phyloP scores from a whole-genome alignment of 441 rosid species.

The Eruca vesicaria region DNA sequence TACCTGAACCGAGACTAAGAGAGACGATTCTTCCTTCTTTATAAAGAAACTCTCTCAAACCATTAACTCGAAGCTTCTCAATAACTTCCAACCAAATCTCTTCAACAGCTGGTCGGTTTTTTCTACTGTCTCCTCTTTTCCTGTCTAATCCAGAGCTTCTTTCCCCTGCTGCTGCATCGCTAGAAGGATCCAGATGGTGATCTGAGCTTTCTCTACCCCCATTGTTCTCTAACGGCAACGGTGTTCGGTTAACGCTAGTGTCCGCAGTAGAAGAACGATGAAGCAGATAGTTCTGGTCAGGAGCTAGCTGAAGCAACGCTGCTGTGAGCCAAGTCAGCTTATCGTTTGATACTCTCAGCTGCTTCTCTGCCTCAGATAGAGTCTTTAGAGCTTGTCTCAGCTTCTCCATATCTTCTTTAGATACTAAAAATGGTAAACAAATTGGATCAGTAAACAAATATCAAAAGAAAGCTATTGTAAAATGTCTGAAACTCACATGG shows the following conservation, averaged over 20 bases:
- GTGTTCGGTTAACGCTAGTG: constrained; percentile 71
- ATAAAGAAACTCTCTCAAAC: constrained; percentile 68
- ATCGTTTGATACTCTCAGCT: constrained; percentile 83
- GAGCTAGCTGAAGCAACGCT: constrained; percentile 96
- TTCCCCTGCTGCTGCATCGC: constrained; percentile 43
- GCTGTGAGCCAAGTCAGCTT: constrained; percentile 97
- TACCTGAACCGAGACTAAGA: constrained; percentile 92
- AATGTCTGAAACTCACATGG: constrained; percentile 62
- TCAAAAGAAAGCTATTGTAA: not conserved
- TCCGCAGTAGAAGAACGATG: constrained; percentile 71
- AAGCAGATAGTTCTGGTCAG: constrained; percentile 82
- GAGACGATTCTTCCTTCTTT: constrained; percentile 85
- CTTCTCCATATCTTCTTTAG: constrained; percentile 96
- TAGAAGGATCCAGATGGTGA: constrained; percentile 42
- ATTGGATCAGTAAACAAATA: not conserved
- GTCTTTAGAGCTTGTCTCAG: constrained; percentile 96
- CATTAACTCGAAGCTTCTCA: constrained; percentile 54
- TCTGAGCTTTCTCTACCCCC: constrained; percentile 43
- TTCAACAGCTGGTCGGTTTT: constrained; percentile 47
- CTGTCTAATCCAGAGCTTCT: constrained; percentile 40
- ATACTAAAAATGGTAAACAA: constrained; percentile 44
- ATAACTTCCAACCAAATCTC: constrained; percentile 92
- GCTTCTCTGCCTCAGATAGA: constrained; percentile 96
- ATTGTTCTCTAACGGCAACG: constrained; percentile 40
- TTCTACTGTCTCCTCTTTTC: constrained; percentile 39